These are phyloP conservation scores for Fusarium dlaminii DNA, from an alignment of 2,329 filamentous ascomycete species.

Conservation along the genomic window DNA sequence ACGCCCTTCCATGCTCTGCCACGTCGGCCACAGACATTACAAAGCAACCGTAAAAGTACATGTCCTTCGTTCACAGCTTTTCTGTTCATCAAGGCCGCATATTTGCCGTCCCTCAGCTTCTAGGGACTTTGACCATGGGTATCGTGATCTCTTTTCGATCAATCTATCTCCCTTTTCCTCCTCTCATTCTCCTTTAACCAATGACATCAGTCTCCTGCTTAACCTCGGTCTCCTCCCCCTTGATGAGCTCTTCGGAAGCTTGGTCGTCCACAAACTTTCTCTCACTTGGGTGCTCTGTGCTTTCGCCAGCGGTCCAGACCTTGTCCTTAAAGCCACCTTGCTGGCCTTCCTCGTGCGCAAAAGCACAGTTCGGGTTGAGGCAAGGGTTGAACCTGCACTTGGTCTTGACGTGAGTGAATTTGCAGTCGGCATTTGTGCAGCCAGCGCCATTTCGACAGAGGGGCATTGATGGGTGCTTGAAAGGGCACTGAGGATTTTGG, in stretches of 20 bases:
- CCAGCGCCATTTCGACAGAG: constrained; percentile 91
- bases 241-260: constrained; percentile 75
- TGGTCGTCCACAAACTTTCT: constrained; percentile 84
- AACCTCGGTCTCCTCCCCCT: constrained; percentile 60
- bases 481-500: constrained; percentile 86
- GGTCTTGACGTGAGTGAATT: constrained; percentile 86
- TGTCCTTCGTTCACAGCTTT: constrained; percentile 37
- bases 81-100: constrained; percentile 30
- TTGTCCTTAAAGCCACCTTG: constrained; percentile 86
- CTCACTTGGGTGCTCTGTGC: constrained; percentile 80
- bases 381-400: constrained; percentile 93
- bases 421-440: constrained; percentile 83
- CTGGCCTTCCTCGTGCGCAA: constrained; percentile 92
- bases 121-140: constrained; percentile 29
- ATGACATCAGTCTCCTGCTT: constrained; percentile 54
- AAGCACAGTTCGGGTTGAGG: constrained; percentile 86
- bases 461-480: constrained; percentile 87
- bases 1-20: constrained; percentile 44
- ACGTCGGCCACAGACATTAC: constrained; percentile 41
- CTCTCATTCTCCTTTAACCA: constrained; percentile 37
- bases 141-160: constrained; percentile 33
- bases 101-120: constrained; percentile 9
- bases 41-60: constrained; percentile 44
- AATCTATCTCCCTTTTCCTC: constrained; percentile 17
- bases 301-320: constrained; percentile 78